Evolutionary conservation across 192 early-diverging fungal species (phyloP).

Genomic region (Gonapodya prolifera): DNA sequence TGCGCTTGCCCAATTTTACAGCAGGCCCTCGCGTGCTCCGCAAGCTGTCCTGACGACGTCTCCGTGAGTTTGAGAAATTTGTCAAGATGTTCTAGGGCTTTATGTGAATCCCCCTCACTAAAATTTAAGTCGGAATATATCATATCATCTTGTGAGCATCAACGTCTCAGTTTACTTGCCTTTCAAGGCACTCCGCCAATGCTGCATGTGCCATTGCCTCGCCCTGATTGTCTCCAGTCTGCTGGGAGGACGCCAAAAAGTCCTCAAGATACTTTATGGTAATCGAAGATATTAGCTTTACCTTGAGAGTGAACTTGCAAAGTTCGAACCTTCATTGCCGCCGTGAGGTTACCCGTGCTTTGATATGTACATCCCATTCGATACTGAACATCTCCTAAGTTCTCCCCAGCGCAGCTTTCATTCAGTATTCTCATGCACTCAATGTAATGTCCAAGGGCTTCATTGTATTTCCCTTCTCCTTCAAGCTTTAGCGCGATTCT

Average conservation of each 20-base stretch:
- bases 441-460: background rate
- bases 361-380: background rate
- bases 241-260: background rate
- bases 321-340: background rate
- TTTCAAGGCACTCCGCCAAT: background rate
- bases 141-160: too few species aligned
- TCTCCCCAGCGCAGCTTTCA: background rate
- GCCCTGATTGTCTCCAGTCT: background rate
- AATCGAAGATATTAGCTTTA: background rate
- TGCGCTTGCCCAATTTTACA: background rate
- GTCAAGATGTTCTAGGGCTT: background rate
- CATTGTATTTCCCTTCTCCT: background rate
- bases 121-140: too few species aligned
- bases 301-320: too few species aligned
- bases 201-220: background rate
- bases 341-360: background rate
- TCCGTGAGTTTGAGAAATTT: background rate
- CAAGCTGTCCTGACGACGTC: background rate
- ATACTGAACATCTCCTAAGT: background rate
- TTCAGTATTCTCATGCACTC: background rate
- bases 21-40: background rate
- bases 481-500: background rate
- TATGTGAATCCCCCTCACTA: background rate
- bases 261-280: background rate
- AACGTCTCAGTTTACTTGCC: background rate